Evolutionary conservation across 83 land plant species (phyloP).

Genomic region (Diphasiastrum complanatum): DNA sequence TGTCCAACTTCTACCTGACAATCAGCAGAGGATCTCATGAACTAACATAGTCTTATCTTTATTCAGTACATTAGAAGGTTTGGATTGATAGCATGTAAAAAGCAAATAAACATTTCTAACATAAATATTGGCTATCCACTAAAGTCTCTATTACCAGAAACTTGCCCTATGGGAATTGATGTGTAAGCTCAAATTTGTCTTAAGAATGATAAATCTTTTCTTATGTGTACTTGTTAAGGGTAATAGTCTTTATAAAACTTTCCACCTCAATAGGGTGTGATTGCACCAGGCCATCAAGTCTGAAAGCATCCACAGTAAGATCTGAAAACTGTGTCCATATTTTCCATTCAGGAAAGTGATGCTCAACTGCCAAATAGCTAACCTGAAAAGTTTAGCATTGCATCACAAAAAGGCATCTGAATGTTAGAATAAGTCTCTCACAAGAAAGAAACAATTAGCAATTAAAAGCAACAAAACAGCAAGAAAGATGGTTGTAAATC

Average conservation of each 20-base stretch:
- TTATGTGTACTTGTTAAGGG: too few species aligned
- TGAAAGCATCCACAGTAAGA: conserved; percentile 54
- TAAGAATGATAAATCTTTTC: too few species aligned
- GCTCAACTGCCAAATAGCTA: conserved; percentile 81
- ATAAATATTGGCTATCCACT: too few species aligned
- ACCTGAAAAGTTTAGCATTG: conserved; percentile 41
- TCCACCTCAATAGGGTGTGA: conserved; percentile 96
- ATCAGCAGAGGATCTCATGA: background rate
- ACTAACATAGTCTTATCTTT: background rate
- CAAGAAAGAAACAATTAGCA: background rate
- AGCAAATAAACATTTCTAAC: too few species aligned
- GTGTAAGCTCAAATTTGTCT: too few species aligned
- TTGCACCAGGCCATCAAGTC: conserved; percentile 76
- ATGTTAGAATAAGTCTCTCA: background rate
- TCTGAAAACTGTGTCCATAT: conserved; percentile 95
- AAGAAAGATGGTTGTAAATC: background rate
- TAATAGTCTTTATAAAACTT: too few species aligned
- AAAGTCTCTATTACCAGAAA: too few species aligned
- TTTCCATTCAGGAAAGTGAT: conserved; percentile 91
- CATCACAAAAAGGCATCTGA: background rate
- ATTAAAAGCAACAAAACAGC: background rate
- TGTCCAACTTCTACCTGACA: conserved; percentile 79
- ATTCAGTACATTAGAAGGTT: background rate
- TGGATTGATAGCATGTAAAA: conserved; percentile 1
- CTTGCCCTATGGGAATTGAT: too few species aligned